Conservation (phyloP, 805 yeast genomes). For the Starmerella cellae region DNA sequence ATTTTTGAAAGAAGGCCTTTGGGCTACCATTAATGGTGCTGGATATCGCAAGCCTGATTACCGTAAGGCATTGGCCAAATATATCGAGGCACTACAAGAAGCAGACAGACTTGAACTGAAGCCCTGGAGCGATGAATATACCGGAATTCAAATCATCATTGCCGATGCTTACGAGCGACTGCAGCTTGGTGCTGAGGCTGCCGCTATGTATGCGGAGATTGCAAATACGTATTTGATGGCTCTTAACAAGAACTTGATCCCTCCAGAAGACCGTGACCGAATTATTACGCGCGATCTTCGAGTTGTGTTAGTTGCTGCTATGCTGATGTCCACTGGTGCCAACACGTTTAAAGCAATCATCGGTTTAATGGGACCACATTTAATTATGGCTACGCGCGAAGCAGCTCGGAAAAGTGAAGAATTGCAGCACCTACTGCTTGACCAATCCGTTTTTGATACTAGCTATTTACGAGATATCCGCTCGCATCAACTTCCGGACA, state of each 20-base stretch:
- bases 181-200: constrained; percentile 49
- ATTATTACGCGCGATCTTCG: constrained; percentile 58
- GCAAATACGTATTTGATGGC: constrained; percentile 39
- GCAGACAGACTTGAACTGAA: constrained; percentile 46
- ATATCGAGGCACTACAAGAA: constrained; percentile 58
- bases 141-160: constrained; percentile 77
- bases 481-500: constrained; percentile 9
- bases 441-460: constrained; percentile 13
- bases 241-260: constrained; percentile 36
- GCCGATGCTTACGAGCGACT: constrained; percentile 77
- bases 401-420: constrained; percentile 30
- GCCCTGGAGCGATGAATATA: constrained; percentile 60
- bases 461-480: constrained; percentile 14
- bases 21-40: constrained; percentile 69
- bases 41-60: constrained; percentile 39
- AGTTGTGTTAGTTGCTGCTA: constrained; percentile 54
- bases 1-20: constrained; percentile 56
- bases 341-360: constrained; percentile 10
- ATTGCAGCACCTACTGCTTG: constrained; percentile 18
- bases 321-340: constrained; percentile 23
- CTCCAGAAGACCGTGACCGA: constrained; percentile 38
- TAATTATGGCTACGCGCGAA: constrained; percentile 53
- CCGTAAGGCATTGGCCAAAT: constrained; percentile 53
- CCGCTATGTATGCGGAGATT: constrained; percentile 52
- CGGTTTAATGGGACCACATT: constrained; percentile 46